Conservation (phyloP, 345 rosid species). For the Syzygium jambos region DNA sequence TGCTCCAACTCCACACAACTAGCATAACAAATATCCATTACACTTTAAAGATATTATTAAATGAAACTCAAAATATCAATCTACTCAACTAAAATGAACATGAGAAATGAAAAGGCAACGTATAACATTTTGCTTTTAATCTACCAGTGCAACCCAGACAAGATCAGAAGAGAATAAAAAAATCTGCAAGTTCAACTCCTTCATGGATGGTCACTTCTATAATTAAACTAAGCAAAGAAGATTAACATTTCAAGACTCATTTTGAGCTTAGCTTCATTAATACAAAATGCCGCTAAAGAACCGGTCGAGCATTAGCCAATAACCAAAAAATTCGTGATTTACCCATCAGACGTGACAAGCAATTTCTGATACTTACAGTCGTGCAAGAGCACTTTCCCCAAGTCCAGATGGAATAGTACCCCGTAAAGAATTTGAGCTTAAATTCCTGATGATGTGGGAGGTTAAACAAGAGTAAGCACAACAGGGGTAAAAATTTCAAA, state of each 20-base stretch:
- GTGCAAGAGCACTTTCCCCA: conserved; percentile 63
- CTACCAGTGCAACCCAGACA: background rate
- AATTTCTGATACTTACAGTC: conserved; percentile 47
- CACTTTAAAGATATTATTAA: background rate
- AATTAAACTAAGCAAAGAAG: background rate
- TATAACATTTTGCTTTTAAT: background rate
- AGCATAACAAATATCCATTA: background rate
- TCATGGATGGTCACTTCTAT: background rate
- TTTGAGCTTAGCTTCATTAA: background rate
- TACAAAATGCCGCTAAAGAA: background rate
- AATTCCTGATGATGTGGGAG: conserved; percentile 40
- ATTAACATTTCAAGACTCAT: background rate
- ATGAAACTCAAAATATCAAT: background rate
- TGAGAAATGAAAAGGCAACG: background rate
- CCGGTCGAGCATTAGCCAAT: background rate
- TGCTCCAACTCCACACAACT: background rate
- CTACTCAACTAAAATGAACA: background rate
- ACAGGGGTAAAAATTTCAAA: background rate
- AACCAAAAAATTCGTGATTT: background rate
- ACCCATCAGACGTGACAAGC: background rate
- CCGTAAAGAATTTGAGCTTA: conserved; percentile 69
- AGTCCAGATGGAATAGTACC: conserved; percentile 69
- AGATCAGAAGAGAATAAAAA: background rate
- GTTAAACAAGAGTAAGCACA: background rate
- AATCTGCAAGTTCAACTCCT: background rate